A percentile compares a stretch with the other conserved stretches of the same genome.
Evolutionary conservation across 2,329 filamentous ascomycete genomes (phyloP).

Genomic region (Penicillium sp.): DNA sequence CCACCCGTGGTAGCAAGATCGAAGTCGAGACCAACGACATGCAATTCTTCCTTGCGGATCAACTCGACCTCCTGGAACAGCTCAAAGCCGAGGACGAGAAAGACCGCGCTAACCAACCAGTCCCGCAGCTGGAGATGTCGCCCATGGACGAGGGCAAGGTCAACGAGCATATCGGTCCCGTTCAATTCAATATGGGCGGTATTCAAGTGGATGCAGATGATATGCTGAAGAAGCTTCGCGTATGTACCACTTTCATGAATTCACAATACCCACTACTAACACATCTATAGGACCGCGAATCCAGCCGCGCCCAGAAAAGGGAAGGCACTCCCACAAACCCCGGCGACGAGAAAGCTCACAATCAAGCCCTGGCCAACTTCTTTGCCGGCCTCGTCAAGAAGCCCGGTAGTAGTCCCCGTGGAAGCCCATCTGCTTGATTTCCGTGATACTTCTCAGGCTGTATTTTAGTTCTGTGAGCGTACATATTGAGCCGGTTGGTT

Average conservation of each 20-base stretch:
- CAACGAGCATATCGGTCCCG: slow-evolving; percentile 82
- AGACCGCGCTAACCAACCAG: slow-evolving; percentile 33
- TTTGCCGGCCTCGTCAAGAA: slow-evolving; percentile 57
- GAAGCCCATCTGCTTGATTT: slow-evolving; percentile 32
- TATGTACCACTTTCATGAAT: slow-evolving; percentile 36
- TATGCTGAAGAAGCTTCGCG: slow-evolving; percentile 81
- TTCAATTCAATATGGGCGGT: slow-evolving; percentile 97
- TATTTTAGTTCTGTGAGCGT: slow-evolving; percentile 25
- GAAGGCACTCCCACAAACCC: slow-evolving; percentile 28
- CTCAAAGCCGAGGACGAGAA: slow-evolving; percentile 53
- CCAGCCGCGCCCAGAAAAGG: slow-evolving; percentile 36
- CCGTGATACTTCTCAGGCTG: slow-evolving; percentile 11
- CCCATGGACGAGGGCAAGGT: slow-evolving; percentile 42
- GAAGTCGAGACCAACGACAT: slow-evolving; percentile 67
- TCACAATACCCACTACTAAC: slow-evolving; percentile 8
- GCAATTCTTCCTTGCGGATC: slow-evolving; percentile 69
- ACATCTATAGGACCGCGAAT: slow-evolving; percentile 40
- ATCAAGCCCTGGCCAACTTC: slow-evolving; percentile 56
- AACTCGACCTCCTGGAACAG: slow-evolving; percentile 69
- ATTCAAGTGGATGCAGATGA: slow-evolving; percentile 95
- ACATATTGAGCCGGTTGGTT: slow-evolving; percentile 16
- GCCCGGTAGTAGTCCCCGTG: slow-evolving; percentile 35
- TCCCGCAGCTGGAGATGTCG: slow-evolving; percentile 34
- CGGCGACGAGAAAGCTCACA: slow-evolving; percentile 50
- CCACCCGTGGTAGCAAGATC: slow-evolving; percentile 38